Percentiles rank a stretch among this genome's conserved stretches.
Evolutionary conservation across 1,284 basidiomycete genomes (phyloP).

Genomic region (Pseudozyma hubeiensis): DNA sequence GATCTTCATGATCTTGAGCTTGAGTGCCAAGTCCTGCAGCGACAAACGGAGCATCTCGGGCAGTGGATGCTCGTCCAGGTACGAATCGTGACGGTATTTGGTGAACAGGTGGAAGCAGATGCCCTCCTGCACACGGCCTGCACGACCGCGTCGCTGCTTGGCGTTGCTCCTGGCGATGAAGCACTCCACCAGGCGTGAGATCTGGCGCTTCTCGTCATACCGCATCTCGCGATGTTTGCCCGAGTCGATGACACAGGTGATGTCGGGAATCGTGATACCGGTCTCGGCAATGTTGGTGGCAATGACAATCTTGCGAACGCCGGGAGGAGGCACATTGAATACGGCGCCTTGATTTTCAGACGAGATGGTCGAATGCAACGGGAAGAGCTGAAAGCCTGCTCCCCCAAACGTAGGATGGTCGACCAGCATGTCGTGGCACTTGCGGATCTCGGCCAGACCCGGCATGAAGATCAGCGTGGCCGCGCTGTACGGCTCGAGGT

Average conservation of each 20-base stretch:
- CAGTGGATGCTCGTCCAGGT: slow-evolving; percentile 87
- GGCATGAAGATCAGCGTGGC: slow-evolving; percentile 95
- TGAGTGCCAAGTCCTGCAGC: slow-evolving; percentile 90
- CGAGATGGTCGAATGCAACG: slow-evolving; percentile 82
- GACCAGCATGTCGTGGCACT: slow-evolving; percentile 82
- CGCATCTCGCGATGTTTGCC: slow-evolving; percentile 80
- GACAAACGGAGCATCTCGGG: slow-evolving; percentile 97
- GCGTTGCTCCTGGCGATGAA: slow-evolving; percentile 95
- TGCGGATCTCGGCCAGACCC: slow-evolving; percentile 84
- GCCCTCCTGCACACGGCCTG: slow-evolving; percentile 90
- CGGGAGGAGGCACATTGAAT: slow-evolving; percentile 84
- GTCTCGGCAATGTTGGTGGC: slow-evolving; percentile 82
- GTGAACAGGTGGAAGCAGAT: slow-evolving; percentile 97
- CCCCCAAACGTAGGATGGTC: slow-evolving; percentile 83
- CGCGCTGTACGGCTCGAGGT: slow-evolving; percentile 76
- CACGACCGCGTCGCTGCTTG: slow-evolving; percentile 88
- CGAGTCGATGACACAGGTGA: slow-evolving; percentile 95
- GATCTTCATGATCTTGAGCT: slow-evolving; percentile 96
- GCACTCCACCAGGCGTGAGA: slow-evolving; percentile 90
- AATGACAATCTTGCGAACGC: slow-evolving; percentile 90
- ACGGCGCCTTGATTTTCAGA: slow-evolving; percentile 86
- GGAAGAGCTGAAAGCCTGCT: slow-evolving; percentile 81
- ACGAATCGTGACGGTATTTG: slow-evolving; percentile 82
- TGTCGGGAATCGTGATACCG: slow-evolving; percentile 97
- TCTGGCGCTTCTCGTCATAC: slow-evolving; percentile 97